phyloP scores from a whole-genome alignment of 306 rosid genomes.

The Purshia tridentata region DNA sequence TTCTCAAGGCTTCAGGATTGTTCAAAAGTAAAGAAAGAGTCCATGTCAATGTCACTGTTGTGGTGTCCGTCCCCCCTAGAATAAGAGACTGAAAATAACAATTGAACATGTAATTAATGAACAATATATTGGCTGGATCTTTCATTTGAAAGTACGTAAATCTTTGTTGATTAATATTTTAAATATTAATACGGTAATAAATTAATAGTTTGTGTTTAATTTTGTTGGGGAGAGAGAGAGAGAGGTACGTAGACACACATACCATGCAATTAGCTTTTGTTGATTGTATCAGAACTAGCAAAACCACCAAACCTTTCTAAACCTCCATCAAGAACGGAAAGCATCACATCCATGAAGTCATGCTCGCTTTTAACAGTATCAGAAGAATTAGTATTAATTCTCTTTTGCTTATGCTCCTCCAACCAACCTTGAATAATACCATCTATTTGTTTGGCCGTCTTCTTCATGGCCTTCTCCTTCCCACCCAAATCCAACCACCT shows the following conservation, averaged over 20 bases:
- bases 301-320: not conserved
- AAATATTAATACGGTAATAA: too few relatives aligned
- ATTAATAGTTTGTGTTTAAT: too few relatives aligned
- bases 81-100: slow-evolving; percentile 15
- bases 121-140: too few relatives aligned
- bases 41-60: slow-evolving; percentile 32
- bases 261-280: slow-evolving; percentile 36
- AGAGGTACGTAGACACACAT: too few relatives aligned
- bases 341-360: slow-evolving; percentile 36
- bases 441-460: slow-evolving; percentile 27
- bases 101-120: too few relatives aligned
- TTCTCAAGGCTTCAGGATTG: slow-evolving; percentile 5
- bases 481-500: slow-evolving; percentile 42
- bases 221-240: too few relatives aligned
- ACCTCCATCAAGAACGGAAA: slow-evolving; percentile 14
- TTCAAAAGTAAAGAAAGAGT: slow-evolving; percentile 25
- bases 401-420: slow-evolving; percentile 42
- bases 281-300: slow-evolving; percentile 21
- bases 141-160: too few relatives aligned
- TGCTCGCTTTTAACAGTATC: not conserved
- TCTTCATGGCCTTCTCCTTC: slow-evolving; percentile 30
- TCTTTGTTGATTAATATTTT: too few relatives aligned
- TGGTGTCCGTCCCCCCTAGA: slow-evolving; percentile 26
- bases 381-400: not conserved
- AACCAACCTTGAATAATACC: slow-evolving; percentile 30